Base-by-base conservation (phyloP, 2,329 filamentous ascomycete species). In the Parastagonospora nodorum region DNA sequence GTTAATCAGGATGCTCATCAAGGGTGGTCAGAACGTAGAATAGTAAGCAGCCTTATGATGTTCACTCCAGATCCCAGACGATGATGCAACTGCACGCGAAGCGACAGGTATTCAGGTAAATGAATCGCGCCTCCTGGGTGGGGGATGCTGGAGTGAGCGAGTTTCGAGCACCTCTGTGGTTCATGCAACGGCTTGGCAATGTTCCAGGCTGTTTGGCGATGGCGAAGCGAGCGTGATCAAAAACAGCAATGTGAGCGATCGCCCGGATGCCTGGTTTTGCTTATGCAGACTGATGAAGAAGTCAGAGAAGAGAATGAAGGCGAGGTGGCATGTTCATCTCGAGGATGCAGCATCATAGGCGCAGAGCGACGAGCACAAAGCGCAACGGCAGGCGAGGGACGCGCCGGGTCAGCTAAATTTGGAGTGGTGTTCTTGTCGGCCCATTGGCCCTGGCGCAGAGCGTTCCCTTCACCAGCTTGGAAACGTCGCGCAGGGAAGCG, bases 121-220 rank as follows among this genome's bases (percentile, higher is more conserved):
- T 60, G 52, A 48, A 59, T 60, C 58, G 48, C 57, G 41, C 37
- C 42, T 47, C 16, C 45, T 41, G 33, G 43, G 57, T 58, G 55
- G 60, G 51, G 49, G 57, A 54, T 33, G 41, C 38, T 55, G 47
- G 45, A 54, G 50, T 59, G 61, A 61, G 53, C 50, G 54, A 62
- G 65, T 61, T 65, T 64, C 55, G 58, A 60, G 51, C 46, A 42
- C 57, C 50, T 51, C 50, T 57, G 57, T 50, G 14, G 32, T 61
- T 61, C 48, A 72, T 71, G 67, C 66, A 45, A 40, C 32, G 42
- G 48, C 58, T 61, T 66, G 57, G 62, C 57, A 8, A 42, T 51
- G 61, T 63, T 53, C 46, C 59, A 64, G 53, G 42, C 51, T 57
- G 60, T 67, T 67, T 68, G 51, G 51, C 56, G 44, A 45, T 46